Base-by-base conservation (phyloP, 2,329 filamentous ascomycete species). In the Pseudocercospora eumusae region DNA sequence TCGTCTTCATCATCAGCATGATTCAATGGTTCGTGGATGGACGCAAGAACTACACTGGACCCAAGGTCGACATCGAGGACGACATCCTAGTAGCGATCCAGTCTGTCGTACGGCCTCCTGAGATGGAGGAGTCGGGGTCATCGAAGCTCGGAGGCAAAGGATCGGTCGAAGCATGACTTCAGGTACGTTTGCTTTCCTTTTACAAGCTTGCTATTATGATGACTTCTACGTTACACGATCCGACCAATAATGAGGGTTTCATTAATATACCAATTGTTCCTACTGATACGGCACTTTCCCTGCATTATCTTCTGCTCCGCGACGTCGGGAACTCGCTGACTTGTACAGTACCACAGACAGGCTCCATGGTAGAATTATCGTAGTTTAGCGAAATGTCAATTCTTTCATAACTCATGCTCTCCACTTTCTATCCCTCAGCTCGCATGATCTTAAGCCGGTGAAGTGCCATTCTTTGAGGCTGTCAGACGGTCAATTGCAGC, bases 1-100 rank as follows among this genome's bases (percentile, higher is more conserved):
- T 85, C 60, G 83, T 87, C 53, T 70, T 86, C 45, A 74, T 84
- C 36, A 80, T 88, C 61, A 85, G 83, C 27, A 75, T 80, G 0
- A 72, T 85, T 25, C 84, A 86, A 68, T 88, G 85, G 84, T 75
- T 85, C 56, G 72, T 86, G 13, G 84, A 87, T 65, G 85, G 85
- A 6, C 77, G 82, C 31, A 86, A 86, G 76, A 86, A 87, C 71
- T 87, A 83, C 69, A 80, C 77, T 2, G 84, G 84, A 0, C 84
- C 82, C 1, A 70, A 69, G 57, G 57, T 75, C 28, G 71, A 75
- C 15, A 54, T 66, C 4, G 72, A 73, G 18, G 66, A 69, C 11
- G 60, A 68, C n/a, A 64, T 75, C 5, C 64, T 75, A 1, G 68
- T 68, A 6, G 72, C 72, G 0, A 61, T 66, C 1, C 52, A 66